Percentiles rank a stretch among this genome's conserved stretches.
phyloP scores from a whole-genome alignment of 176 grass and related monocot genomes.

The Cenchrus fungigraminus region DNA sequence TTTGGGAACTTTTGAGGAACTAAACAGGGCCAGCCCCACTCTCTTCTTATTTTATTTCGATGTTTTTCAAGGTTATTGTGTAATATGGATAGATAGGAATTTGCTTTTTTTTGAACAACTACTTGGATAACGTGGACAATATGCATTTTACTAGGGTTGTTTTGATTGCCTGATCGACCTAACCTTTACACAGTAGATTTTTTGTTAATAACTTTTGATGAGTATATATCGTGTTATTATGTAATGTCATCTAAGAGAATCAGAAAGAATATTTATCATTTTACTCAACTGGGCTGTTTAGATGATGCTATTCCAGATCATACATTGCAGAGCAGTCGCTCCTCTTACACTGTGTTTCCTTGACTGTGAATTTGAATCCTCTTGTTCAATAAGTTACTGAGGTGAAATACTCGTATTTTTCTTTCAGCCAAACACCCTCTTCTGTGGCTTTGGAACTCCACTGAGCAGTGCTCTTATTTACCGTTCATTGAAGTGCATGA shows the following conservation, averaged over 20 bases:
- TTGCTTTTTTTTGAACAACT: neutral
- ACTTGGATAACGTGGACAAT: neutral
- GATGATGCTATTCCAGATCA: neutral
- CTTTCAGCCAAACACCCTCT: conserved; percentile 44
- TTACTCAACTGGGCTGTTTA: neutral
- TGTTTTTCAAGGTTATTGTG: neutral
- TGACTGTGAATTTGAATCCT: neutral
- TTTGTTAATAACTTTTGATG: neutral
- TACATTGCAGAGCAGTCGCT: neutral
- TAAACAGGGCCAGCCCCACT: neutral
- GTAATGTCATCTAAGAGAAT: neutral
- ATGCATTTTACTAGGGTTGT: neutral
- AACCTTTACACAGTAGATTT: neutral
- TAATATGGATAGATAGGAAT: neutral
- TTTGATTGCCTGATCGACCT: neutral
- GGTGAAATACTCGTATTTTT: neutral
- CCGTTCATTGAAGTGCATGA: conserved; percentile 51
- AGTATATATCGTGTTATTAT: neutral
- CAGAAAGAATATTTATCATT: neutral
- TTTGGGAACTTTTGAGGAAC: too few species aligned
- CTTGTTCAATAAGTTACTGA: neutral
- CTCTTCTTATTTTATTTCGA: neutral
- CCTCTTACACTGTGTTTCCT: neutral
- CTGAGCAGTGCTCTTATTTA: conserved; percentile 30
- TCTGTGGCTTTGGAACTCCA: neutral